Percentiles rank a stretch among this genome's conserved stretches.
phyloP scores from a whole-genome alignment of 179 eudicot genomes.

The Patellifolia procumbens region DNA sequence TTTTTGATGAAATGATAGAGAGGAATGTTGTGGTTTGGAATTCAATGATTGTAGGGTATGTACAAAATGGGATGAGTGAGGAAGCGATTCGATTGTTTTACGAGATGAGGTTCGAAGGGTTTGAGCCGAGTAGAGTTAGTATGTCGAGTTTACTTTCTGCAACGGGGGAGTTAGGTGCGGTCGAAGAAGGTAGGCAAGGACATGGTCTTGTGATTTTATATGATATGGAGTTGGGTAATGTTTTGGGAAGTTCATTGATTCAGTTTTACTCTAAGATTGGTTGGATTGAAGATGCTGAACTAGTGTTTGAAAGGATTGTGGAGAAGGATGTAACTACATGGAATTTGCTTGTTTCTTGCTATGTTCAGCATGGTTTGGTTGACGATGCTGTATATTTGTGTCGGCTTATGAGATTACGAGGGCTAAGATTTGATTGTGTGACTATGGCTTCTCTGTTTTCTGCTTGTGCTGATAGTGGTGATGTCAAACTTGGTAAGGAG shows the following conservation, averaged over 20 bases:
- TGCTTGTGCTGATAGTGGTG: slow-evolving; percentile 36
- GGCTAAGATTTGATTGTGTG: slow-evolving; percentile 51
- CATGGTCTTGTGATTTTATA: slow-evolving; percentile 46
- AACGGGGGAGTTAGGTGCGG: slow-evolving; percentile 41
- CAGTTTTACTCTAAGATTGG: slow-evolving; percentile 57
- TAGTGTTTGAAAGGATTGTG: slow-evolving; percentile 43
- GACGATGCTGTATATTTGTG: slow-evolving; percentile 39
- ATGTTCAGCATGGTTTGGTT: slow-evolving; percentile 42
- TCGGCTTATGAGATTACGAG: slow-evolving; percentile 38
- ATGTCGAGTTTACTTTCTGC: slow-evolving; percentile 55
- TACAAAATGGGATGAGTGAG: slow-evolving; percentile 56
- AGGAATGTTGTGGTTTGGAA: slow-evolving; percentile 55
- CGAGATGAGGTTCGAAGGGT: slow-evolving; percentile 49
- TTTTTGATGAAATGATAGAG: slow-evolving; percentile 48
- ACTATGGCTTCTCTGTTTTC: slow-evolving; percentile 50
- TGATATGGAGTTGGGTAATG: slow-evolving; percentile 45
- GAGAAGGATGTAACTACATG: slow-evolving; percentile 63
- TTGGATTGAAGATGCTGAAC: slow-evolving; percentile 45
- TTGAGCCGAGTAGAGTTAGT: slow-evolving; percentile 53
- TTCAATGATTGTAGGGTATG: slow-evolving; percentile 54
- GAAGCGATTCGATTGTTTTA: slow-evolving; percentile 49
- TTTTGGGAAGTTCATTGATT: slow-evolving; percentile 56
- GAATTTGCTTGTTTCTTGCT: slow-evolving; percentile 57
- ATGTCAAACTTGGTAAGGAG: slow-evolving; percentile 47
- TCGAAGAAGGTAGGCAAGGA: slow-evolving; percentile 55